Base-by-base conservation (phyloP, 2,329 filamentous ascomycete genomes). In the Neofusicoccum sp. region DNA sequence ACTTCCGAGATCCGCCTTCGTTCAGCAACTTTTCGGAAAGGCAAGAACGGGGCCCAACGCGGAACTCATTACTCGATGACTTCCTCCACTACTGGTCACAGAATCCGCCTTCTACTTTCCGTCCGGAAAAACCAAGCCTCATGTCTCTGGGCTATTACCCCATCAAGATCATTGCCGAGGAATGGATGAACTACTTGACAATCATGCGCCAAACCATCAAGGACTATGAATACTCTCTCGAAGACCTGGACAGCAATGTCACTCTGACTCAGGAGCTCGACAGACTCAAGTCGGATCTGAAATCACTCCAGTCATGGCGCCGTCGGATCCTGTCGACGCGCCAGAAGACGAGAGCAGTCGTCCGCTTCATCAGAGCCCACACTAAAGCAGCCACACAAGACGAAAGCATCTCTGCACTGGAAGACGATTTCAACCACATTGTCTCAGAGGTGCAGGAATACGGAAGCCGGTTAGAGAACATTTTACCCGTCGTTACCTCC, bases 151-250 rank as follows among this genome's bases (percentile, higher is more conserved):
- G 62, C 6, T 67, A 67, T 56, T 69, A 66, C 48, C 61, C 57
- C 9, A 36, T 62, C 8, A 60, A 54, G 28, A 66, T 69, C 26
- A 58, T 66, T 2, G 66, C 67, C 3, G 65, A 61, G 3, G 66
- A 69, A 45, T 69, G 67, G 67, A 64, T 66, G 7, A 68, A 66
- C 33, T 69, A 68, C 49, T 38, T 67, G 9, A 63, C 60, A 8
- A 62, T 68, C 2, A 70, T 70, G 68, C 60, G 65, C 12, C 53
- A 62, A 20, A 64, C 62, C 47, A 60, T 67, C 28, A 66, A 66
- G 34, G 33, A 51, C 31, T 65, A 69, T 59, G 67, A 70, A 54
- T 67, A 68, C 56, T 58, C 61, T 31, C 45, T 61, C 43, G 61
- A 64, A 26, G 40, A 62, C 20, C 56, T 65, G 24, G 36, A 40